Evolutionary conservation across 139 green algal genomes (phyloP), one percentile per base, ranked within the genome.

Genomic region (Haematococcus lacustris): DNA sequence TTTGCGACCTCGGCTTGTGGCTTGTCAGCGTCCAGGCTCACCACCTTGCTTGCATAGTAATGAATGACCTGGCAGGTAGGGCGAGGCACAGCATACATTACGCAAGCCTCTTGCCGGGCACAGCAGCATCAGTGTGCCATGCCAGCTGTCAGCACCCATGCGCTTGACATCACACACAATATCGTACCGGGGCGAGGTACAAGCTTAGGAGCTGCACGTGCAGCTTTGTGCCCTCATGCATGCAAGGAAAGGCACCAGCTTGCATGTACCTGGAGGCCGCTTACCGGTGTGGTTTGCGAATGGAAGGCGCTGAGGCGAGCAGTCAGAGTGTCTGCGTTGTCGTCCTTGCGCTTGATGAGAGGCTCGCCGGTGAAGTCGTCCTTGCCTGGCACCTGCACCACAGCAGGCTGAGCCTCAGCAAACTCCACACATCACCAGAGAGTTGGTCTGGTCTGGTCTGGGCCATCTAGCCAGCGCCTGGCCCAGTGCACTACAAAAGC

Each of bases 301-400:
- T 96, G 91, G 85, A 98, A 99, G 2, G 93, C 89, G 4, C 63
- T 73, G 53, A 99, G 82, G 2, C 95, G 87, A 28, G 79, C 86
- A 78, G 96, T 96, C 17, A 99, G 86, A 9, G 93, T 98, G 47
- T 98, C 93, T 6, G 90, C 93, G 76, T 98, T 99, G 86, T 99
- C 95, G 78, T 99, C 95, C 83, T 98, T 98, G 50, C 95, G 85
- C 76, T 89, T 82, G 33, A 98, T 89, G 25, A 99, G 89, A 2
- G 94, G 90, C 86, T 99, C 95, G 2, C 95, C 83, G 0, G 84
- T 89, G 13, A 88, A 33, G 76, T 92, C 88, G 53, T 92, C 88
- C n/a, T 76, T 53, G 34, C 81, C 81, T 4, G 81, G 71, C 47
- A 84, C 75, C 73, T 80, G 70, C 9, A 39, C 53, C n/a, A n/a